Percentiles rank a stretch among this genome's conserved stretches.
These are phyloP conservation scores for Cerioporus squamosus DNA, from an alignment of 1,284 basidiomycete genomes.

Conservation along the genomic window DNA sequence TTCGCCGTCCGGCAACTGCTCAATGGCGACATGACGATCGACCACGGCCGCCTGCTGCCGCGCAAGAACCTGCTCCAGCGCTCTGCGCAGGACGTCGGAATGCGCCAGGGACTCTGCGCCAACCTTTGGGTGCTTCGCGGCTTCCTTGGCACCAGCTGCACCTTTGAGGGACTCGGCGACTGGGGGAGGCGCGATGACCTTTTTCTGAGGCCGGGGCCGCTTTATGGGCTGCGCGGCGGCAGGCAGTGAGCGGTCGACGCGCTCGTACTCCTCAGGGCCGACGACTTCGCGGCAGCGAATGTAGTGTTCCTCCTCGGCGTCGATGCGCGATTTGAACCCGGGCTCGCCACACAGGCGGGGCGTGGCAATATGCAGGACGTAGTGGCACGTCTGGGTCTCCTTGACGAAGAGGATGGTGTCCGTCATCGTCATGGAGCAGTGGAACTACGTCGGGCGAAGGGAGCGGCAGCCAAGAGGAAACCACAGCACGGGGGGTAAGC, in stretches of 20 bases:
- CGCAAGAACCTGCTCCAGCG: constrained; percentile 41
- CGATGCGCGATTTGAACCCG: constrained; percentile 80
- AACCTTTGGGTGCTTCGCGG: constrained; percentile 1
- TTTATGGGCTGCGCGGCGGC: constrained; percentile 61
- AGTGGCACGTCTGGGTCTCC: constrained; percentile 89
- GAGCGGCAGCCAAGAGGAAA: constrained; percentile 1
- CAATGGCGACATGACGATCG: constrained; percentile 42
- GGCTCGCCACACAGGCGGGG: constrained; percentile 91
- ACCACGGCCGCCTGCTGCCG: constrained; percentile 41
- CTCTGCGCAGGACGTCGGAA: constrained; percentile 33
- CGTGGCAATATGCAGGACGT: constrained; percentile 91
- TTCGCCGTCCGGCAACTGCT: constrained; percentile 45
- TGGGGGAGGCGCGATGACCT: constrained; percentile 48
- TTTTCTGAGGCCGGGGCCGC: constrained; percentile 46
- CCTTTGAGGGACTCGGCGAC: constrained; percentile 11
- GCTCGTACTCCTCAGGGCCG: constrained; percentile 37
- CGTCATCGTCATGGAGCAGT: constrained; percentile 91
- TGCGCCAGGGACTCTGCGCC: constrained; percentile 13
- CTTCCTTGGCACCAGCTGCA: constrained; percentile 5
- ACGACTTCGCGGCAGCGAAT: constrained; percentile 80
- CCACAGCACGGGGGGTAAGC: neutral
- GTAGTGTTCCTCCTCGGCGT: constrained; percentile 65
- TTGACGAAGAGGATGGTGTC: constrained; percentile 89
- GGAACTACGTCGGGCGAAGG: constrained; percentile 61
- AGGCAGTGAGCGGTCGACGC: constrained; percentile 42